A percentile compares a stretch with the other conserved stretches of the same genome.
Evolutionary conservation across 305 asterid species (phyloP).

Genomic region (Fraxinus sp.): DNA sequence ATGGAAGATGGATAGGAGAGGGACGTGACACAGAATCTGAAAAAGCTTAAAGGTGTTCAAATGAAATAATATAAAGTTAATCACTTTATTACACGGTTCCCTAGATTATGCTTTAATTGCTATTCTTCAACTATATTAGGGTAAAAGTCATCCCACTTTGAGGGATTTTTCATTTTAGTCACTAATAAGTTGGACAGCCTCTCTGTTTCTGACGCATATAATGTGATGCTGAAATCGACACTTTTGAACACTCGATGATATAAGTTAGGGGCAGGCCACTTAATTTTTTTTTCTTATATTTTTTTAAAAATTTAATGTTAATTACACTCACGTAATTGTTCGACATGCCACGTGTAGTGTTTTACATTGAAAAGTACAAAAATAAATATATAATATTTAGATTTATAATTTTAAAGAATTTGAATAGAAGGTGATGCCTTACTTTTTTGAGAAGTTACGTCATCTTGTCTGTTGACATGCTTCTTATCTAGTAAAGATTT

Average conservation of each 20-base stretch:
- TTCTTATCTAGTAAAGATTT: not conserved
- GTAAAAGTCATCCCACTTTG: not conserved
- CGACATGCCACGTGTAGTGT: not conserved
- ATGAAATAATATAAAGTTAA: conserved; percentile 3
- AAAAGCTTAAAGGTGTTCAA: not conserved
- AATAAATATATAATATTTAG: not conserved
- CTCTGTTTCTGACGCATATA: not conserved
- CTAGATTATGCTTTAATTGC: conserved; percentile 22
- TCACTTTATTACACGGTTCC: conserved; percentile 22
- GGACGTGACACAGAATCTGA: conserved; percentile 2
- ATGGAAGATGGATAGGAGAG: not conserved
- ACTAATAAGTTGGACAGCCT: not conserved
- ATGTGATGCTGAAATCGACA: not conserved
- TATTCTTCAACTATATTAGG: not conserved
- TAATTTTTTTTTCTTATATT: not conserved
- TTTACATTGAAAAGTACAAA: not conserved
- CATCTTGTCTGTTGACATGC: not conserved
- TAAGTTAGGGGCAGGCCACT: not conserved
- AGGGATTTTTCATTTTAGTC: conserved; percentile 26
- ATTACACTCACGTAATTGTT: not conserved
- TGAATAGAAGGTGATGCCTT: not conserved
- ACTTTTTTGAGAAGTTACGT: not conserved
- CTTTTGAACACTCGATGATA: not conserved
- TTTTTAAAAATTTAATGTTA: not conserved
- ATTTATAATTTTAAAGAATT: not conserved